A percentile compares a stretch with the other conserved stretches of the same genome.
phyloP scores from a whole-genome alignment of 2,329 filamentous ascomycete species.

The Piedraia hortae region DNA sequence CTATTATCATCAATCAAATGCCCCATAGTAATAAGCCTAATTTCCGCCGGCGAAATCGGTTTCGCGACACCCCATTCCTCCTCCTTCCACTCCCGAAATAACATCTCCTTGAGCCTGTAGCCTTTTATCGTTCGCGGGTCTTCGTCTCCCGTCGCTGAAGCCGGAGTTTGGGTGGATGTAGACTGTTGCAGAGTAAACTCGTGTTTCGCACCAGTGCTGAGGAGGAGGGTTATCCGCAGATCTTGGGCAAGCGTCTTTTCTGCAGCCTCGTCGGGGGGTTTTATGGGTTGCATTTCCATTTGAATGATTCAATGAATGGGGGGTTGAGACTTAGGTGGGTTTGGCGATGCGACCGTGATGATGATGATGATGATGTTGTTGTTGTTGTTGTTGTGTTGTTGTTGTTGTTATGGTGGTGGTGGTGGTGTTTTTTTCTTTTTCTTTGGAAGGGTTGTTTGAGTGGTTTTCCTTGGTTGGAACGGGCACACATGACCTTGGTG shows the following conservation, averaged over 20 bases:
- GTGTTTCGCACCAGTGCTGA: conserved; percentile 50
- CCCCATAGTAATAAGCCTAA: conserved; percentile 76
- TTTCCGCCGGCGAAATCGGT: conserved; percentile 64
- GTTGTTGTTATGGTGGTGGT: conserved; percentile 1
- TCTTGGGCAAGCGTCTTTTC: no score
- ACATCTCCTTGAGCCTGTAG: conserved; percentile 81
- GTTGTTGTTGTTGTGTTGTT: no score
- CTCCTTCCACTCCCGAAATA: conserved; percentile 65
- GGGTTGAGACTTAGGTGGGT: no score
- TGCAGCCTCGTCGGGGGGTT: no score
- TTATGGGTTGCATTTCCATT: no score
- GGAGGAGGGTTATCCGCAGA: conserved; percentile 60
- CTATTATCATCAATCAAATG: conserved; percentile 76
- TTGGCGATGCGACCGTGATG: no score
- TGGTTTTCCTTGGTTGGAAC: no score
- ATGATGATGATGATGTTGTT: no score
- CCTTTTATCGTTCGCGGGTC: conserved; percentile 80
- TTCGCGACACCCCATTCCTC: conserved; percentile 61
- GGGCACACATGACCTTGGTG: no score
- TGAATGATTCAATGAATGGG: no score
- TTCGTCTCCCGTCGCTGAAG: conserved; percentile 28
- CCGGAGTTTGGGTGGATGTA: conserved; percentile 50
- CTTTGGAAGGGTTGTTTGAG: no score
- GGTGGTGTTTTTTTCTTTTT: no score
- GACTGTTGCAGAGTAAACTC: conserved; percentile 74